These are phyloP conservation scores for Pythium vanterpoolii DNA, from an alignment of 352 stramenopile genomes.

Conservation along the genomic window DNA sequence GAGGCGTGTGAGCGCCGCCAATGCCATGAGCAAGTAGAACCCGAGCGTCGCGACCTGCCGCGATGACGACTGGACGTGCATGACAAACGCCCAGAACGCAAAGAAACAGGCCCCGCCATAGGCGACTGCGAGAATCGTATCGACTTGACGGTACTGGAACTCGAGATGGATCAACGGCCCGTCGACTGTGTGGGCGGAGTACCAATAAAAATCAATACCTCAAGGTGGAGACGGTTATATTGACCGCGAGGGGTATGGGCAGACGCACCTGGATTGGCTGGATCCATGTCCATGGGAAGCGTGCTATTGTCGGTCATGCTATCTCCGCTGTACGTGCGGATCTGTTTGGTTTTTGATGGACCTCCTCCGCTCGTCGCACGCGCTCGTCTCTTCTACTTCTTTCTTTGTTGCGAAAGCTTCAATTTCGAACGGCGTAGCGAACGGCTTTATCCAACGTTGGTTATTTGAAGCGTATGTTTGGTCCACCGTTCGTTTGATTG, in stretches of 20 bases:
- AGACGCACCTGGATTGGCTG: slow-evolving; percentile 14
- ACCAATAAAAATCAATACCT: background rate
- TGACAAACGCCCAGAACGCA: slow-evolving; percentile 73
- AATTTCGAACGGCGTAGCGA: slow-evolving; percentile 22
- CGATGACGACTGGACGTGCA: slow-evolving; percentile 55
- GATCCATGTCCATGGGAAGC: background rate
- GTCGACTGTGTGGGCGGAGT: background rate
- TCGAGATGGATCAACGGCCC: slow-evolving; percentile 67
- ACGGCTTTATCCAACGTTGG: background rate
- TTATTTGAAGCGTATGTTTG: background rate
- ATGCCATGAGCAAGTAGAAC: slow-evolving; percentile 76
- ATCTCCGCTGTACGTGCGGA: background rate
- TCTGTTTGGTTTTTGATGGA: background rate
- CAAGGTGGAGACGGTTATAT: background rate
- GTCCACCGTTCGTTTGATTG: background rate
- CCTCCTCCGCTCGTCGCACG: background rate
- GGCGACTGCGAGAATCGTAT: slow-evolving; percentile 67
- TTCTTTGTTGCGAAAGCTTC: slow-evolving; percentile 5
- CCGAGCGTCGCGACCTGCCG: slow-evolving; percentile 68
- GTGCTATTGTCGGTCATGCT: slow-evolving; percentile 24
- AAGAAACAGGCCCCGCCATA: slow-evolving; percentile 81
- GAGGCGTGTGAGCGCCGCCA: slow-evolving; percentile 59
- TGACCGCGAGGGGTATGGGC: background rate
- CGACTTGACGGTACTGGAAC: slow-evolving; percentile 78
- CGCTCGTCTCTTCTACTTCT: background rate